Base-by-base conservation (phyloP, 257 asterid genomes). In the Coffea canephora region DNA sequence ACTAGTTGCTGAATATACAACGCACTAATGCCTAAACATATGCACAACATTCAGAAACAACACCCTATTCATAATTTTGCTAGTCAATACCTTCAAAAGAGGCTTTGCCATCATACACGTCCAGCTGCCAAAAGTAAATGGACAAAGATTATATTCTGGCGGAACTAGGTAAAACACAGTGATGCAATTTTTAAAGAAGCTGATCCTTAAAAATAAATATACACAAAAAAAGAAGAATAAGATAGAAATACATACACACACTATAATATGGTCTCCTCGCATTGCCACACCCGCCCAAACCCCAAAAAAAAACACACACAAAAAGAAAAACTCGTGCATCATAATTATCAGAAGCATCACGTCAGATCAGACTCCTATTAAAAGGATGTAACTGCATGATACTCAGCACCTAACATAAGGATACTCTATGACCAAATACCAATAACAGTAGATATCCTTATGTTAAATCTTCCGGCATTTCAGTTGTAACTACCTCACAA, bases 21-120 rank as follows among this genome's bases (percentile, higher is more conserved):
- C 36, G 23, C 15, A n/a, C 14, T 9, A 62, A 21, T 62, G 0
- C 36, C 21, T 10, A 52, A n/a, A 27, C 34, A 31, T 31, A 31
- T 31, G 34, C 34, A 1, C 54, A 11, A 36, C 43, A 19, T 74
- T 41, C 62, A 67, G 46, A 34, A 31, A 67, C 23, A 13, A 67
- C 43, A 25, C 9, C n/a, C 21, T 23, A 52, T 39, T 69, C 62
- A 6, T 25, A 13, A 16, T 52, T 50, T 16, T 27, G 65, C 45
- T 19, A 66, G 48, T 49, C 67, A 54, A 77, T 91, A 95, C 99
- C 99, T 95, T 89, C 96, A 65, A 73, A 55, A 55, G 92, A 76
- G 86, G 83, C 91, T 85, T 95, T 92, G 82, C 97, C 99, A 78
- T 95, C 97, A 77, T 91, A 84, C 59, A 95, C 90, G 71, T 95